Conservation (phyloP, 345 rosid genomes). For the Gossypium australe region DNA sequence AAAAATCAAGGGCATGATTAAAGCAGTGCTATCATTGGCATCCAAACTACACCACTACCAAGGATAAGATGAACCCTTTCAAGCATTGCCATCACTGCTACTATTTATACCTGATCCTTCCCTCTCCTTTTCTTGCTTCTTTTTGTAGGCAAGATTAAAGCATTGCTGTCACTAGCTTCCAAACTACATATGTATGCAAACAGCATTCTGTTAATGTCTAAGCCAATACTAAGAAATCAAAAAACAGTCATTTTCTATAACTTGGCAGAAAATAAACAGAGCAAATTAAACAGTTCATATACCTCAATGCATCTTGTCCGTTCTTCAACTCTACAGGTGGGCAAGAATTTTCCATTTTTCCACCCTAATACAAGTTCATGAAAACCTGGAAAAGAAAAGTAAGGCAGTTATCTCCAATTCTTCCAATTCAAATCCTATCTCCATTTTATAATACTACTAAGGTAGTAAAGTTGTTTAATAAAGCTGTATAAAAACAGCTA, state of each 20-base stretch:
- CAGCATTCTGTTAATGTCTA: not conserved
- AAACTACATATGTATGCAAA: not conserved
- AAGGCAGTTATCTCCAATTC: not conserved
- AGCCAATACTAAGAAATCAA: not conserved
- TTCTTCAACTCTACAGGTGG: not conserved
- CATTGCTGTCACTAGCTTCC: constrained; percentile 2
- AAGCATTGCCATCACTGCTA: not conserved
- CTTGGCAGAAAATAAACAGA: not conserved
- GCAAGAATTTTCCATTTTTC: not conserved
- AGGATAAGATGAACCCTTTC: not conserved
- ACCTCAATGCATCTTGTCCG: not conserved
- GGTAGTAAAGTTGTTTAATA: not conserved
- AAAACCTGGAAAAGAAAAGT: not conserved
- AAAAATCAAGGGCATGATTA: not conserved
- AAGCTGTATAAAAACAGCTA: not conserved
- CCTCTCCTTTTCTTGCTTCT: constrained; percentile 2
- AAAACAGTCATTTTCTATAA: not conserved
- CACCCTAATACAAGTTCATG: not conserved
- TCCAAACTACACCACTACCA: not conserved
- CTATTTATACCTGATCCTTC: not conserved
- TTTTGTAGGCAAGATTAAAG: constrained; percentile 3
- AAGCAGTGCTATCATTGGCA: not conserved
- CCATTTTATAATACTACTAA: not conserved
- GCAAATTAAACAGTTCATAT: not conserved
- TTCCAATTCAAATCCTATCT: not conserved